Conservation (phyloP, 2,329 filamentous ascomycete species). For the Cucurbitaria berberidis region DNA sequence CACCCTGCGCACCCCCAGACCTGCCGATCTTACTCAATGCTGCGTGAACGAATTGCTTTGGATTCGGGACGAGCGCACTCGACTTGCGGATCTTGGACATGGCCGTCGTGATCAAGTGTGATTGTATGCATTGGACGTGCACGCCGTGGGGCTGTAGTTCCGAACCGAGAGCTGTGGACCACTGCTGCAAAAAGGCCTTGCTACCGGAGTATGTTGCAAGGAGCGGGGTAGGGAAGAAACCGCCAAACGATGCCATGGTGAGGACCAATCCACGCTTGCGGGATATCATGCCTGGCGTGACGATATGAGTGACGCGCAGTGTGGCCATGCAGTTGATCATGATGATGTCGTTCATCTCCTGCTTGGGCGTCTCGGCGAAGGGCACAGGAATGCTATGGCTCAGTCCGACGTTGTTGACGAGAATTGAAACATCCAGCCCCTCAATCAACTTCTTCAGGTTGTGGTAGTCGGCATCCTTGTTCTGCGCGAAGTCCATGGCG, state of each 20-base stretch:
- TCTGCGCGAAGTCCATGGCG: slow-evolving; percentile 88
- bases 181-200: slow-evolving; percentile 98
- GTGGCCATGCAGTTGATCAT: slow-evolving; percentile 95
- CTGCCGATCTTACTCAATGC: slow-evolving; percentile 81
- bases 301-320: slow-evolving; percentile 81
- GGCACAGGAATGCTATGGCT: slow-evolving; percentile 92
- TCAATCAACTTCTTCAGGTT: slow-evolving; percentile 71
- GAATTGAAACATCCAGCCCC: slow-evolving; percentile 79
- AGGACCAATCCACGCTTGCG: slow-evolving; percentile 88
- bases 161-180: slow-evolving; percentile 83
- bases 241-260: slow-evolving; percentile 97
- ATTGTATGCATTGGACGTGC: slow-evolving; percentile 88
- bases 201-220: slow-evolving; percentile 96
- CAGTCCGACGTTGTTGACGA: slow-evolving; percentile 97
- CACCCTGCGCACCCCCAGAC: slow-evolving; percentile 76
- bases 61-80: slow-evolving; percentile 78
- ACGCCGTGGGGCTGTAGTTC: slow-evolving; percentile 83
- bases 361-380: slow-evolving; percentile 77
- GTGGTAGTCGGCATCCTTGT: slow-evolving; percentile 80
- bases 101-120: slow-evolving; percentile 90
- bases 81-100: slow-evolving; percentile 95
- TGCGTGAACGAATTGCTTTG: slow-evolving; percentile 80
- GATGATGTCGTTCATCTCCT: slow-evolving; percentile 88
- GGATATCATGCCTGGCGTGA: slow-evolving; percentile 83
- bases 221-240: slow-evolving; percentile 87